Conservation (phyloP, 495 filamentous ascomycete genomes). For the Viridothelium virens region DNA sequence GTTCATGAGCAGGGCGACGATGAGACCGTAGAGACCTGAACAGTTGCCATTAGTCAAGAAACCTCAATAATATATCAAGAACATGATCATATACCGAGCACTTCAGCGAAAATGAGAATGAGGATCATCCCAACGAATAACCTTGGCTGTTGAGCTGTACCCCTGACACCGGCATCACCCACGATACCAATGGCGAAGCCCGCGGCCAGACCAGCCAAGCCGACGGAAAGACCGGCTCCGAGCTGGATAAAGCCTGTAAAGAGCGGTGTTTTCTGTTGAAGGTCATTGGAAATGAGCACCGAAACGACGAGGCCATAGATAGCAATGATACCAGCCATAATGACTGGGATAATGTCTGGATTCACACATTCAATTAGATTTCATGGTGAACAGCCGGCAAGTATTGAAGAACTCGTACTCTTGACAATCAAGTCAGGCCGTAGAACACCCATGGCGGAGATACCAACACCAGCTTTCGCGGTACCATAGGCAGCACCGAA, state of each 20-base stretch:
- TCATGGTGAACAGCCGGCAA: not conserved
- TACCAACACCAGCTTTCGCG: slow-evolving; percentile 98
- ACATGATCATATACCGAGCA: slow-evolving; percentile 60
- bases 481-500: slow-evolving; percentile 98
- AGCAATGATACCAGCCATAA: slow-evolving; percentile 99
- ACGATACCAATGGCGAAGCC: slow-evolving; percentile 99
- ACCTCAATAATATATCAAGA: slow-evolving; percentile 10
- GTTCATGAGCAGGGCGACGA: slow-evolving; percentile 99
- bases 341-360: slow-evolving; percentile 95
- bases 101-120: slow-evolving; percentile 99
- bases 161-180: slow-evolving; percentile 96
- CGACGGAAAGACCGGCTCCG: slow-evolving; percentile 91
- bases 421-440: slow-evolving; percentile 98
- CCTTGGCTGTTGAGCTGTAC: slow-evolving; percentile 93
- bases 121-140: slow-evolving; percentile 99
- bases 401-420: slow-evolving; percentile 55
- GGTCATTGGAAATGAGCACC: slow-evolving; percentile 88
- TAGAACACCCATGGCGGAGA: slow-evolving; percentile 95
- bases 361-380: slow-evolving; percentile 13
- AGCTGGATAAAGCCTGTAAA: slow-evolving; percentile 97
- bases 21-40: slow-evolving; percentile 90
- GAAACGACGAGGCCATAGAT: slow-evolving; percentile 99
- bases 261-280: slow-evolving; percentile 73
- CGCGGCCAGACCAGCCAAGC: slow-evolving; percentile 93
- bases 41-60: slow-evolving; percentile 8